These are phyloP conservation scores for Coniella lustricola DNA, from an alignment of 2,329 filamentous ascomycete species.

Conservation along the genomic window DNA sequence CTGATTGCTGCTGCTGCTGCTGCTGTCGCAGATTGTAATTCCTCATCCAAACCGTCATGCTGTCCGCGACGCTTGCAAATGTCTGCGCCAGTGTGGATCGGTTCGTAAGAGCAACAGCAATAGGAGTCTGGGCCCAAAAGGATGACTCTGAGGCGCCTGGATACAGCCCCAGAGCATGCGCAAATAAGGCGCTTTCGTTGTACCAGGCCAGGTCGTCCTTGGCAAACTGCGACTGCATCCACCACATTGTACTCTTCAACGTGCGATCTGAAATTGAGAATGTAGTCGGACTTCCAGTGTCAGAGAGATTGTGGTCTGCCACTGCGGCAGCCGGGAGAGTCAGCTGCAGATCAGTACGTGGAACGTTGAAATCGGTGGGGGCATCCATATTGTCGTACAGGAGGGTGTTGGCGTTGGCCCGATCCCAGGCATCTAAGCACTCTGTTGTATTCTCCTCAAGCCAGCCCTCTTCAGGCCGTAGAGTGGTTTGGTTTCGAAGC, in stretches of 20 bases:
- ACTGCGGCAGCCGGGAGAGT: neutral
- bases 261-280: neutral
- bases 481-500: neutral
- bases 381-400: neutral
- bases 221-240: neutral
- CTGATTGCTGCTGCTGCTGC: too few species aligned
- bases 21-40: neutral
- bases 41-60: neutral
- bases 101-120: neutral
- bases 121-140: neutral
- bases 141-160: neutral
- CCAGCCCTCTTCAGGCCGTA: neutral
- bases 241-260: neutral
- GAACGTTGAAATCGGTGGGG: neutral
- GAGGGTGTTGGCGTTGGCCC: neutral
- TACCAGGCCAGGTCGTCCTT: neutral
- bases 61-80: neutral
- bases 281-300: neutral
- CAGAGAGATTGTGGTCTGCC: neutral
- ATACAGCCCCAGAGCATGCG: neutral
- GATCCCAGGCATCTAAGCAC: neutral
- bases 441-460: neutral
- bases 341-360: neutral
- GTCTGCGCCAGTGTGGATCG: neutral
- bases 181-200: neutral